A percentile compares a stretch with the other conserved stretches of the same genome.
Conservation (phyloP, 371 early-diverging fungal species). For the Apophysomyces ossiformis region DNA sequence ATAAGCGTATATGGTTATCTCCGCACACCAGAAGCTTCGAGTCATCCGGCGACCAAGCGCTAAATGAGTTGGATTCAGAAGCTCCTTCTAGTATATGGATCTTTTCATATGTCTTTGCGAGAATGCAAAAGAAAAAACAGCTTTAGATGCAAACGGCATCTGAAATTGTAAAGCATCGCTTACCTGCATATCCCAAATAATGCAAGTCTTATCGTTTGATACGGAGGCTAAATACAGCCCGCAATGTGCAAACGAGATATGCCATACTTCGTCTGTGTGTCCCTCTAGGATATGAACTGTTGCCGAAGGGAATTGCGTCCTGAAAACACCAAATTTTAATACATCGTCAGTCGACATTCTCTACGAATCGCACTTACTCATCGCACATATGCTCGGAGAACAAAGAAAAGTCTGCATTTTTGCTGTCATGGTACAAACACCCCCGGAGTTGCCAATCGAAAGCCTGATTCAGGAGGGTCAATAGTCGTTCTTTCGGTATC, state of each 20-base stretch:
- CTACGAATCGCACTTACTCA: conserved; percentile 58
- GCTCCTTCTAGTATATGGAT: conserved; percentile 53
- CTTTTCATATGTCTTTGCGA: conserved; percentile 47
- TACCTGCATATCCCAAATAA: conserved; percentile 87
- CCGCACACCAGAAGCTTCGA: conserved; percentile 77
- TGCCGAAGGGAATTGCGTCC: conserved; percentile 36
- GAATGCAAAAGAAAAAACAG: too few relatives aligned
- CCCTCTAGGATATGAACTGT: conserved; percentile 71
- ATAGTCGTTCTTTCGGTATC: conserved; percentile 85
- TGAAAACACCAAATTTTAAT: conserved; percentile 8
- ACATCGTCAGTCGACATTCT: neutral
- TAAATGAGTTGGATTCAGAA: conserved; percentile 66
- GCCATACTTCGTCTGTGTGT: conserved; percentile 97
- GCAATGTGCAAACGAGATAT: conserved; percentile 85
- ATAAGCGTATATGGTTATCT: conserved; percentile 78
- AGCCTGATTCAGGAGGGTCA: conserved; percentile 84
- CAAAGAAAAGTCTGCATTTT: conserved; percentile 64
- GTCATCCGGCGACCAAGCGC: conserved; percentile 94
- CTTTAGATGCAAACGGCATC: too few relatives aligned
- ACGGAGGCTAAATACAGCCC: conserved; percentile 90
- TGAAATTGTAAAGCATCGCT: neutral
- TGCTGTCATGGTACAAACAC: conserved; percentile 86
- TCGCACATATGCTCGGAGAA: conserved; percentile 80
- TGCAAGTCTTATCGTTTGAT: conserved; percentile 84
- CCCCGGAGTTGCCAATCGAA: conserved; percentile 71